Evolutionary conservation across 2,329 filamentous ascomycete species (phyloP), one percentile per base, ranked within the genome.

Genomic region (Myriangium duriaei): DNA sequence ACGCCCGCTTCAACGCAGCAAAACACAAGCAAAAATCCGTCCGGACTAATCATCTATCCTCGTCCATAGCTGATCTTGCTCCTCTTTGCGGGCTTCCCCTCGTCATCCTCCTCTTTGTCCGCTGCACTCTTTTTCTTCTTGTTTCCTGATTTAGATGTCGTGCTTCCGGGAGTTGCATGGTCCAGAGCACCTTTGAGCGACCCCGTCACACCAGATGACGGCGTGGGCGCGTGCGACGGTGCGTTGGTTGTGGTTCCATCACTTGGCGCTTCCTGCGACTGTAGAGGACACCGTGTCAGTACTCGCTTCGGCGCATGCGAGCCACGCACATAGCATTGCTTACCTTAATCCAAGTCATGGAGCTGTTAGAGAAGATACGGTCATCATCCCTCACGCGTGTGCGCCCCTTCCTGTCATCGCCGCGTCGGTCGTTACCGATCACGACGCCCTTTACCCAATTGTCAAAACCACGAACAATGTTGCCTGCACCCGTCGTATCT

Each of bases 401-500:
- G 43, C 64, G 68, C 51, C 80, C 70, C 49, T 80, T 57, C 77
- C 77, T 55, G 77, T 72, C 53, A 74, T 54, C 42, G 48, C 52
- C 24, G 52, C 59, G 40, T 17, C 59, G 60, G 38, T 48, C 48
- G 16, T 55, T 51, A 4, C 58, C 54, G 3, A 63, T 68, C 47
- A 74, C 68, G 9, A 76, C 69, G 3, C 71, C 87, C 61, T 98
- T 98, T 67, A 94, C 92, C 64, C 96, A 98, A 56, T 86, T 92
- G 59, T 98, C 91, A 59, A 98, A 98, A 14, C 91, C 91, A 34
- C 83, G 86, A 57, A 98, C 88, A 55, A 98, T 96, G 64, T 98
- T 98, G 31, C 91, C 91, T 13, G 74, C 73, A 50, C 70, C 76
- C 11, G 78, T 79, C 4, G 86, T 92, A 52, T 85, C 85, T 58